Evolutionary conservation across 176 grass and related monocot genomes (phyloP), one percentile per base, ranked within the genome.

Genomic region (Carex parvula): DNA sequence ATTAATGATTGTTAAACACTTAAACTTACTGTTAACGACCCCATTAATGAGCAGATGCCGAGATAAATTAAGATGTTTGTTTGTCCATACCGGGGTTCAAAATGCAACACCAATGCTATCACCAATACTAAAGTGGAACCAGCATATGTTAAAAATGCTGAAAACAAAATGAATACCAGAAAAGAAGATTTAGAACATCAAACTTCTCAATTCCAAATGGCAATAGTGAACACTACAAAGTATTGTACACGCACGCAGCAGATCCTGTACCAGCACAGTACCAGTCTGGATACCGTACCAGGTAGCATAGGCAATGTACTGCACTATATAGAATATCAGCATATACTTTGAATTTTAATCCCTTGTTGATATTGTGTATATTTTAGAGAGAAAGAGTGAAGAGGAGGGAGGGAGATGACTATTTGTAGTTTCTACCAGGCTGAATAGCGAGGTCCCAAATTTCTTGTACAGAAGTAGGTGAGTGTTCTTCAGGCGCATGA

Each of bases 61-160:
- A 99, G 80, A 83, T 99, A 99, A 92, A 95, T 87, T 46, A 99
- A 80, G 67, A 99, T 92, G 65, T 99, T 93, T 68, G 87, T 95
- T 80, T 99, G 93, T n/a, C 93, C 96, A 48, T 95, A 95, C 35
- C 86, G 92, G 53, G 85, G 91, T 91, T 95, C 96, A 83, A 95
- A 92, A 84, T 93, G 86, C 84, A 95, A 18, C 3, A 90, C 70
- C 39, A 95, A 65, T 5, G 72, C 80, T 59, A 91, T 85, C 70
- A 99, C 89, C 0, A 95, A 21, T 83, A 84, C 17, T 57, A 95
- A 78, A 75, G 96, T 85, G 72, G 88, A 48, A 70, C 55, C 18
- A 0, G 88, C 90, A 86, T 98, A 98, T 85, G 87, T 60, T 79
- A 99, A 73, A 86, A 99, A 99, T 63, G 83, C 93, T 99, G 91